Percentiles rank a stretch among this genome's conserved stretches.
Evolutionary conservation across 257 asterid genomes (phyloP).

Genomic region (Solanum chaucha): DNA sequence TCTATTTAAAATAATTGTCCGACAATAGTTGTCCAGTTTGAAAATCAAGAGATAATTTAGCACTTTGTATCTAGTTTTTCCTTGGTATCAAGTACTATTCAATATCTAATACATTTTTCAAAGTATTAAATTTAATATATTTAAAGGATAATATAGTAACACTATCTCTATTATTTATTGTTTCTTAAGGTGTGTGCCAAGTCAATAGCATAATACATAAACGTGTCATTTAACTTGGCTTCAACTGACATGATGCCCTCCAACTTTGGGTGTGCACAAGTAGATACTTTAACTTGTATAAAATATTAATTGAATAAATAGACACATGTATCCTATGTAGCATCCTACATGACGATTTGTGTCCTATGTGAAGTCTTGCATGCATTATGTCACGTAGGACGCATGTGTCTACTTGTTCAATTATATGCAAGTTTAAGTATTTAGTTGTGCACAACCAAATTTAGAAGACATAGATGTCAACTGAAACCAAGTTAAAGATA

Average conservation of each 20-base stretch:
- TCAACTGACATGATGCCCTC: background rate
- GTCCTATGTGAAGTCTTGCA: too few relatives aligned
- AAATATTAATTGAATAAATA: too few relatives aligned
- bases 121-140: background rate
- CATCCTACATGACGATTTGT: background rate
- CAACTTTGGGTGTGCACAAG: too few relatives aligned
- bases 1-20: too few relatives aligned
- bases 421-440: background rate
- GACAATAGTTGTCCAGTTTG: background rate
- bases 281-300: background rate
- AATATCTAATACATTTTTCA: too few relatives aligned
- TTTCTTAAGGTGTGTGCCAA: background rate
- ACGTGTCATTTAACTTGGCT: background rate
- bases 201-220: too few relatives aligned
- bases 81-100: too few relatives aligned
- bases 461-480: background rate
- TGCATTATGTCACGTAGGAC: background rate
- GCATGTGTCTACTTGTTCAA: background rate
- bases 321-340: background rate
- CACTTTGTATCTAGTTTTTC: background rate
- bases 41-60: too few relatives aligned
- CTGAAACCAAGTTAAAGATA: background rate
- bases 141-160: too few relatives aligned
- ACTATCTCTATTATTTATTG: too few relatives aligned
- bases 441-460: background rate